Evolutionary conservation across 2,329 filamentous ascomycete species (phyloP), one percentile per base, ranked within the genome.

Genomic region (Colletotrichum sp.): DNA sequence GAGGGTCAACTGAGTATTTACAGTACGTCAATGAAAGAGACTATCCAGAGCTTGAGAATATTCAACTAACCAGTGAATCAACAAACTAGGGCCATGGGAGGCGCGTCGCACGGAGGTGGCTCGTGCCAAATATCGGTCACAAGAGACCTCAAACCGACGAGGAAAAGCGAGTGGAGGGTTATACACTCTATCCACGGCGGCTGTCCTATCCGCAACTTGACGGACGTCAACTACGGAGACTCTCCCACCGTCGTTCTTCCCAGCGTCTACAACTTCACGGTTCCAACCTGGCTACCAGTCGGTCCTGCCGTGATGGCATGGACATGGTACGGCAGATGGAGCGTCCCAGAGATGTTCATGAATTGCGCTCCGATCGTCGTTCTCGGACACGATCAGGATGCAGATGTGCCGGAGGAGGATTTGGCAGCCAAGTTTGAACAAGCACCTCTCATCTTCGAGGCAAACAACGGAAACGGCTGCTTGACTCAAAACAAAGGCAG

Each of bases 241-340:
- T 62, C 59, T 32, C 28, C 59, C 28, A 62, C 59, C 0, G 59
- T 62, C 0, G 26, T 62, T 15, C 59, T 62, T 22, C 59, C 59
- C 7, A 62, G 59, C 30, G 6, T 32, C 6, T 62, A 62, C 16
- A 62, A 62, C 18, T 62, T 62, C 59, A 62, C 59, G 5, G 30
- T 62, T 30, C 59, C 59, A 1, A 32, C 10, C 26, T 62, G 65
- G 22, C 18, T 71, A 9, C 59, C 68, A 8, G 22, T 71, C 6
- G 68, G 68, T 13, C 59, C 68, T 9, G 59, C 68, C 26, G 59
- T 71, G 7, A 71, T 71, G 68, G 68, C 68, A 3, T 71, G 68
- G 68, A 65, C 59, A 0, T 71, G 68, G 68, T 71, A 71, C 36
- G 59, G 59, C 13, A 22, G 68, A 24, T 71, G 68, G 68, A 64